Evolutionary conservation across 2,329 filamentous ascomycete species (phyloP).

Genomic region (Cordyceps tenuipes): DNA sequence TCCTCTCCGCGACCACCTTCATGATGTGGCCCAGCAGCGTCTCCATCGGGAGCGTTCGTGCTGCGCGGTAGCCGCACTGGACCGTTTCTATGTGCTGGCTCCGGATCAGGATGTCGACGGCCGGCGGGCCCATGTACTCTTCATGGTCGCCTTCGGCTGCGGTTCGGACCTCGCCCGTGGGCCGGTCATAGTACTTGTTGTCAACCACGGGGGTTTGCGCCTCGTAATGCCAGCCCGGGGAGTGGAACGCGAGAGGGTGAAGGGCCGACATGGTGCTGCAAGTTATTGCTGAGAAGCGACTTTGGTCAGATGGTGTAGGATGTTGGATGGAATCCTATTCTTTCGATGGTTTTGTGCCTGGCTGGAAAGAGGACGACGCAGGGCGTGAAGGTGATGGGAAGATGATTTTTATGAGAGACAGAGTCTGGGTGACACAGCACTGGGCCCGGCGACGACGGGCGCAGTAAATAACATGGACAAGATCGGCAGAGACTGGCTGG

Average conservation of each 20-base stretch:
- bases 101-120: conserved; percentile 12
- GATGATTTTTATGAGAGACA: no score
- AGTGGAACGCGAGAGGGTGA: conserved; percentile 11
- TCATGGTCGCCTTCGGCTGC: background rate
- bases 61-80: background rate
- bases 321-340: no score
- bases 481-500: no score
- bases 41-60: conserved; percentile 11
- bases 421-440: no score
- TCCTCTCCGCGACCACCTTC: conserved; percentile 10
- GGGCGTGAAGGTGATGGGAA: no score
- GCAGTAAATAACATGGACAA: no score
- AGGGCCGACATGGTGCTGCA: background rate
- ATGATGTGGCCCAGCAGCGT: conserved; percentile 13
- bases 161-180: conserved; percentile 12
- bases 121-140: conserved; percentile 12
- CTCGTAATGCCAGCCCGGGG: conserved; percentile 12
- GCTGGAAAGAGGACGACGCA: no score
- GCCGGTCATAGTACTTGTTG: conserved; percentile 13
- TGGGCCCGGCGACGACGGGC: no score
- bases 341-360: no score
- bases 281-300: background rate
- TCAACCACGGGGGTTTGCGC: conserved; percentile 12
- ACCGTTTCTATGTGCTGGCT: conserved; percentile 5
- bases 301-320: background rate